These are phyloP conservation scores for Symbiodinium natans DNA, from an alignment of 73 alveolate species.

Conservation along the genomic window DNA sequence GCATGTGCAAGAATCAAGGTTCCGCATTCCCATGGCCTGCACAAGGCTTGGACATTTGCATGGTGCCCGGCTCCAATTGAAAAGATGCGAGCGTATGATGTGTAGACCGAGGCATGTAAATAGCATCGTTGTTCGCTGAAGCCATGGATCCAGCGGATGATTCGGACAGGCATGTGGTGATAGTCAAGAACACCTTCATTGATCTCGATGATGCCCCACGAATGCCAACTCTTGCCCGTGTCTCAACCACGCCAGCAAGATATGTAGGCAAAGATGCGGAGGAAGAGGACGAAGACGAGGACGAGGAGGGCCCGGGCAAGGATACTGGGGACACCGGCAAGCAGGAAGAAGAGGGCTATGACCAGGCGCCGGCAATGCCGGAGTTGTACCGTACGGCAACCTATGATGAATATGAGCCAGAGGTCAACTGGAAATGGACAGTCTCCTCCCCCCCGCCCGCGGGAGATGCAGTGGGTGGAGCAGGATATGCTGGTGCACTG, in stretches of 20 bases:
- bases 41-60: neutral
- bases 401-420: constrained; percentile 54
- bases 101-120: neutral
- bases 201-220: constrained; percentile 86
- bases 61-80: too few species aligned
- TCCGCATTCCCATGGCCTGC: neutral
- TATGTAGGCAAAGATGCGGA: neutral
- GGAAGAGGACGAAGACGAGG: neutral
- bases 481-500: neutral
- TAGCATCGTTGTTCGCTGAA: neutral
- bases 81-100: neutral
- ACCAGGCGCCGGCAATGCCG: constrained; percentile 27
- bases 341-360: neutral
- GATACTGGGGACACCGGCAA: neutral
- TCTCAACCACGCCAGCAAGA: neutral
- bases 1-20: too few species aligned
- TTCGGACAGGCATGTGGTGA: constrained; percentile 19
- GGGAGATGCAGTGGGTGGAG: too few species aligned
- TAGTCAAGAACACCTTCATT: constrained; percentile 91
- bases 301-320: neutral
- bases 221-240: constrained; percentile 1
- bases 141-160: too few species aligned
- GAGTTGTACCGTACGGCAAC: constrained; percentile 83
- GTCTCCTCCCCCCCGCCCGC: neutral
- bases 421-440: constrained; percentile 2